Conservation (phyloP, 2,329 filamentous ascomycete species). For the Pestalotiopsis sp. region DNA sequence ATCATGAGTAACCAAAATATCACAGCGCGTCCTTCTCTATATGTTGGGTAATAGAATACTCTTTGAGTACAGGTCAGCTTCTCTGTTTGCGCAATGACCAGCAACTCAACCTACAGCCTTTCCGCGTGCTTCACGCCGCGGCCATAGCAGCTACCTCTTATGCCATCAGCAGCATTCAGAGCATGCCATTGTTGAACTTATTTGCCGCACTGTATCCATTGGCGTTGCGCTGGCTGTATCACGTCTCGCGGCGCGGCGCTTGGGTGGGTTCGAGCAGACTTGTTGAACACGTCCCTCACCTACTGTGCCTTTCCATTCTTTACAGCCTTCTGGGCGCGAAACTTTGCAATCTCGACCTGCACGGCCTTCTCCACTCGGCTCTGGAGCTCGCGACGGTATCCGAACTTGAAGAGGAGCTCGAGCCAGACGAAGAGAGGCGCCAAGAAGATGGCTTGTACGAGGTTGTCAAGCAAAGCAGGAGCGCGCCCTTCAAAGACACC, state of each 20-base stretch:
- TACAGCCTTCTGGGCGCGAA: slow-evolving; percentile 58
- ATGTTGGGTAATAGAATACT: not conserved
- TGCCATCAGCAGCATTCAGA: not conserved
- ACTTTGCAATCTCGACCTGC: slow-evolving; percentile 74
- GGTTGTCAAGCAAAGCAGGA: slow-evolving; percentile 86
- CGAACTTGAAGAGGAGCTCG: slow-evolving; percentile 85
- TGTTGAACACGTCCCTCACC: slow-evolving; percentile 14
- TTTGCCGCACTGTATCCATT: not conserved
- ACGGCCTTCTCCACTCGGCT: slow-evolving; percentile 78
- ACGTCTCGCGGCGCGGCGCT: not conserved
- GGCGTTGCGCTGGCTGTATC: not conserved
- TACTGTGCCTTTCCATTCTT: slow-evolving; percentile 57
- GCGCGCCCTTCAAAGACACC: slow-evolving; percentile 86
- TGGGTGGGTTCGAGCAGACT: not conserved
- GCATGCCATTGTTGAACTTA: not conserved
- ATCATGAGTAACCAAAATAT: slow-evolving; percentile 7
- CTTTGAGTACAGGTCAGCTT: not conserved
- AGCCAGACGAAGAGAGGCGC: slow-evolving; percentile 98
- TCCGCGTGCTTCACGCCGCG: not conserved
- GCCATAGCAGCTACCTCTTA: not conserved
- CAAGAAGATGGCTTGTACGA: slow-evolving; percentile 88
- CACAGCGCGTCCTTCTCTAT: not conserved
- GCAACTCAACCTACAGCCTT: not conserved
- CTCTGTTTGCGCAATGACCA: not conserved
- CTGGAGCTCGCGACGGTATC: slow-evolving; percentile 88